Conservation (phyloP, 805 yeast genomes). For the Metschnikowia corniflorae region DNA sequence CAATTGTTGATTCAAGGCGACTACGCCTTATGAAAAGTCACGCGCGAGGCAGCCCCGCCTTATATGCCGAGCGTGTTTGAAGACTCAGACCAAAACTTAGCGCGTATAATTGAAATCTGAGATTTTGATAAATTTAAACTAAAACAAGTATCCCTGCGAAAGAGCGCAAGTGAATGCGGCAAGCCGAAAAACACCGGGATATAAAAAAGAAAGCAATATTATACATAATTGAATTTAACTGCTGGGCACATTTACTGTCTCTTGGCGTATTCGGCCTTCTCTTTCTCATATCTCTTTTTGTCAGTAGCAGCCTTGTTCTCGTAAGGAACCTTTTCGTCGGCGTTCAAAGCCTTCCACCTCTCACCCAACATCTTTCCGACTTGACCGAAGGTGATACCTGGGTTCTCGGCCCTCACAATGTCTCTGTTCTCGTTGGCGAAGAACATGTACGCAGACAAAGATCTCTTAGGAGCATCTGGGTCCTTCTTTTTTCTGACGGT, state of each 20-base stretch:
- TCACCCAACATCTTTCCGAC: constrained; percentile 95
- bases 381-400: constrained; percentile 90
- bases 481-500: constrained; percentile 55
- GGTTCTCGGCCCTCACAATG: constrained; percentile 91
- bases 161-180: constrained; percentile 10
- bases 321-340: constrained; percentile 84
- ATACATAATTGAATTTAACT: constrained; percentile 10
- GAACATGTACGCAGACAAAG: constrained; percentile 97
- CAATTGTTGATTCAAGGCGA: too few relatives aligned
- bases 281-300: constrained; percentile 96
- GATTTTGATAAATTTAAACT: constrained; percentile 5
- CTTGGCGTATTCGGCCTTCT: constrained; percentile 80
- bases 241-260: constrained; percentile 21
- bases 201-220: constrained; percentile 13
- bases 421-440: constrained; percentile 98
- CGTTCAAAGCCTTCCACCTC: constrained; percentile 87
- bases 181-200: constrained; percentile 6
- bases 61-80: constrained; percentile 6
- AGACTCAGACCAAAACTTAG: too few relatives aligned
- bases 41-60: too few relatives aligned
- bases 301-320: constrained; percentile 92
- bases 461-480: constrained; percentile 99
- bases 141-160: constrained; percentile 4
- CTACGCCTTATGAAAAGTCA: too few relatives aligned
- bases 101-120: too few relatives aligned